Evolutionary conservation across 106 monocot species (phyloP), one percentile per base, ranked within the genome.

Genomic region (Acorus gramineus): DNA sequence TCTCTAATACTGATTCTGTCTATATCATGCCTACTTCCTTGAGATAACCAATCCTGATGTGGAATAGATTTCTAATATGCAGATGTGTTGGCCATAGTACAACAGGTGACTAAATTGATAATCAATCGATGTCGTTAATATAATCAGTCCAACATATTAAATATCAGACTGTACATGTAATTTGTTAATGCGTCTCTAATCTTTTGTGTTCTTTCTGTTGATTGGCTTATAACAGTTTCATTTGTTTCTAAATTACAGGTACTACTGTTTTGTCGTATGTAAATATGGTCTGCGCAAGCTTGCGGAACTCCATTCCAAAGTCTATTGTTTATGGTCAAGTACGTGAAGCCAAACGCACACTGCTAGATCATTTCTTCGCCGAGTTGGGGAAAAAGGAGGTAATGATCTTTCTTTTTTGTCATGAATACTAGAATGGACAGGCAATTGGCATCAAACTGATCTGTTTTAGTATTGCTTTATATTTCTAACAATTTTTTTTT

Each of bases 281-380:
- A 3, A 86, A 86, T 59, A 91, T 84, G 91, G 91, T 91, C 9
- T 81, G 81, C 57, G 63, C 86, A 71, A 81, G 66, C 59, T 79
- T 91, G 70, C 71, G 91, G 45, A 76, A 91, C 65, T 91, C 91
- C 65, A 91, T 91, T 62, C 91, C 91, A 4, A 91, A 91, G 59
- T 91, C 91, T 44, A 74, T 91, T 49, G 91, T 91, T 54, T 91
- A 87, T 57, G 79, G 85, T 64, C 92, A 85, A 80, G 87, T 93
- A 9, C 85, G 87, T 5, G 87, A 93, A 60, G 87, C 86, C 2
- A 93, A 87, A 62, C 77, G 82, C 42, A 71, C 82, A 9, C 69
- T 87, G 72, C 87, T 87, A 13, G 84, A 87, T 60, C 87, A 85
- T 65, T 93, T 86, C 80, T 93, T 85, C 53, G 82, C 82, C 3